Percentiles rank a stretch among this genome's conserved stretches.
These are phyloP conservation scores for Allium sativum DNA, from an alignment of 106 monocot species.

Conservation along the genomic window DNA sequence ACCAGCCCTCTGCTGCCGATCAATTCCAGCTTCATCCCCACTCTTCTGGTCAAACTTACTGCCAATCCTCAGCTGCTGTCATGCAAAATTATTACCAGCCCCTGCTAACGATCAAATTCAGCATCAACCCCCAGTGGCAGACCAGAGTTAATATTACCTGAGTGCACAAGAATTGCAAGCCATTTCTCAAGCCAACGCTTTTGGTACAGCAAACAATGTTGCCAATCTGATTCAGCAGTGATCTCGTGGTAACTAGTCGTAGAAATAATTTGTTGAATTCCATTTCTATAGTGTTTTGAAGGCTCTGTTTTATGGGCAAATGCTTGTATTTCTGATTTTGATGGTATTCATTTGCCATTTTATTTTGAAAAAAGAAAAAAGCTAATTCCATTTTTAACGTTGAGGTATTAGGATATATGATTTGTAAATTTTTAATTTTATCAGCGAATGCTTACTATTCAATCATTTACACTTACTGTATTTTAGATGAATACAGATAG, in stretches of 20 bases:
- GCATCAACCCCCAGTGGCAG: conserved; percentile 2
- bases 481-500: too few relatives aligned
- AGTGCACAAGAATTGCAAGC: conserved; percentile 2
- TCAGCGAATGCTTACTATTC: too few relatives aligned
- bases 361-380: too few relatives aligned
- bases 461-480: too few relatives aligned
- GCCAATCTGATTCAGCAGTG: conserved; percentile 1
- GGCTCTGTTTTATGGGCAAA: background rate
- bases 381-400: too few relatives aligned
- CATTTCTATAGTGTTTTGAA: background rate
- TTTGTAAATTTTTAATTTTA: too few relatives aligned
- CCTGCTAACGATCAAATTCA: background rate
- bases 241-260: background rate
- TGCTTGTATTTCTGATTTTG: background rate
- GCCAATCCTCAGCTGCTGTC: background rate
- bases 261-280: background rate
- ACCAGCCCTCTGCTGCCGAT: conserved; percentile 1
- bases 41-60: background rate
- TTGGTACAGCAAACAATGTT: background rate
- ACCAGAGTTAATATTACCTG: background rate
- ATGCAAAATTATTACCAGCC: background rate
- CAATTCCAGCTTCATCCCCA: background rate
- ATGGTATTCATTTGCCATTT: background rate
- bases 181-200: background rate
- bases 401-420: too few relatives aligned